Evolutionary conservation across 371 early-diverging fungal species (phyloP).

Genomic region (Gilbertella persicaria): DNA sequence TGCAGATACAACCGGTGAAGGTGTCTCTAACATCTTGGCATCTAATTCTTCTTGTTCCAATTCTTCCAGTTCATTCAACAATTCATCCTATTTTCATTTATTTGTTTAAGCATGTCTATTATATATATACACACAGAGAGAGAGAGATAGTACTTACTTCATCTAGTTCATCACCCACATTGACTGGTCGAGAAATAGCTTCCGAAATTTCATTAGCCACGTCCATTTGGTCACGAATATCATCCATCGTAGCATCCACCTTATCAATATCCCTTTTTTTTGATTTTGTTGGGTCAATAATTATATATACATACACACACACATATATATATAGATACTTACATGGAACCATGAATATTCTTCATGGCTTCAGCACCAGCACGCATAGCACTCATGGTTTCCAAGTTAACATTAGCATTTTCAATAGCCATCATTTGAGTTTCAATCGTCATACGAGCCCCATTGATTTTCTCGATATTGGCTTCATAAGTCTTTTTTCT

Average conservation of each 20-base stretch:
- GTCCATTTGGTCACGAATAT: constrained; percentile 97
- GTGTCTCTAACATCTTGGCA: constrained; percentile 79
- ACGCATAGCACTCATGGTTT: constrained; percentile 95
- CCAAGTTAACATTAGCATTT: constrained; percentile 93
- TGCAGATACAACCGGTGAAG: constrained; percentile 62
- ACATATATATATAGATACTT: constrained; percentile 27
- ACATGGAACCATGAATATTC: constrained; percentile 91
- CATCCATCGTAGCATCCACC: constrained; percentile 96
- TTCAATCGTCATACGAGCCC: constrained; percentile 91
- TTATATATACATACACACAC: neutral
- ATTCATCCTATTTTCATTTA: constrained; percentile 68
- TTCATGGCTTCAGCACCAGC: constrained; percentile 95
- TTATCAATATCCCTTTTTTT: constrained; percentile 91
- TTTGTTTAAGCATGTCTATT: no score
- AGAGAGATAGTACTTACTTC: constrained; percentile 55
- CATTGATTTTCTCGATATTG: constrained; percentile 88
- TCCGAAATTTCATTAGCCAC: constrained; percentile 93
- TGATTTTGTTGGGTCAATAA: no score
- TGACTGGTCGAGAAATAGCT: constrained; percentile 89
- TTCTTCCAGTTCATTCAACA: constrained; percentile 88
- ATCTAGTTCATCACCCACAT: constrained; percentile 85
- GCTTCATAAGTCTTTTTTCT: constrained; percentile 87
- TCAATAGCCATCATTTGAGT: constrained; percentile 96
- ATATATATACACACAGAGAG: neutral
- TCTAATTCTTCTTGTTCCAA: constrained; percentile 95